Conservation (phyloP, 78 protist genomes). For the Ministeria vibrans region DNA sequence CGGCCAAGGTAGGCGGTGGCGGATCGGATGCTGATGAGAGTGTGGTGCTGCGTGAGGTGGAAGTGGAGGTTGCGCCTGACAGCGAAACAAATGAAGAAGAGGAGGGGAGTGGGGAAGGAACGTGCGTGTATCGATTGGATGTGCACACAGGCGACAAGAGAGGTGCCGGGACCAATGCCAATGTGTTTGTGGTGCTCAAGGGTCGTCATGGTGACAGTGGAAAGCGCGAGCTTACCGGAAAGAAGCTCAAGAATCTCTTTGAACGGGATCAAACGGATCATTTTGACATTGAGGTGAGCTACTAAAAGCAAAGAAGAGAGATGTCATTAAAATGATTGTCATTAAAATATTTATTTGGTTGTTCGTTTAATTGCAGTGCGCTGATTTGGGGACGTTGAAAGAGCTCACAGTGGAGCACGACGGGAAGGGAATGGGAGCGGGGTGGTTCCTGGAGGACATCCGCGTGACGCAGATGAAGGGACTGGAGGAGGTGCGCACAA, state of each 20-base stretch:
- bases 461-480: not conserved
- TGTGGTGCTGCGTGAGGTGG: no score
- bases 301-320: no score
- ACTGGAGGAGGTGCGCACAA: not conserved
- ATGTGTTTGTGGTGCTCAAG: not conserved
- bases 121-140: no score
- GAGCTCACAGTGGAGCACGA: not conserved
- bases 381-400: not conserved
- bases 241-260: not conserved
- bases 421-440: not conserved
- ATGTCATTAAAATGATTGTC: no score
- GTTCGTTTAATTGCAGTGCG: no score
- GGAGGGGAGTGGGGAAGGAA: no score
- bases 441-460: conserved; percentile 8
- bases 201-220: not conserved
- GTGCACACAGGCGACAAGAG: not conserved
- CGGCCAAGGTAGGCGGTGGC: no score
- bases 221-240: not conserved
- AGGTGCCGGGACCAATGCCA: conserved; percentile 21
- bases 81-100: no score
- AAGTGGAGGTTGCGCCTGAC: no score
- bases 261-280: not conserved
- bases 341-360: no score
- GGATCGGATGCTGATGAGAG: no score
- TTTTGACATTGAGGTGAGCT: conserved; percentile 1